Conservation (phyloP, 139 green algal genomes). For the Zygnema circumcarinatum region DNA sequence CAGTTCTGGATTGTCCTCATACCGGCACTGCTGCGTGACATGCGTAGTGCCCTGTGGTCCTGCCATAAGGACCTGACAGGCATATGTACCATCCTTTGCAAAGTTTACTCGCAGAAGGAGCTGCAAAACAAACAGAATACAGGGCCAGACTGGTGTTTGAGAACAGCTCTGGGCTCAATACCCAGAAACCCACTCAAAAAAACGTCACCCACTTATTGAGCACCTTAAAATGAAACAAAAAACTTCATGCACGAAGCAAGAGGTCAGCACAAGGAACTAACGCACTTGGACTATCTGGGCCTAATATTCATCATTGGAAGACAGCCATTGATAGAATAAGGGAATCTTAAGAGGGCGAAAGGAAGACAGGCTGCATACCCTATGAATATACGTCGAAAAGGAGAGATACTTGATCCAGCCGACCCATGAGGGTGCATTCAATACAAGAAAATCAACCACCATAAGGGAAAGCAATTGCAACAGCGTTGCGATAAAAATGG, state of each 20-base stretch:
- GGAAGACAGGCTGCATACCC: neutral
- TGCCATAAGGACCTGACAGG: neutral
- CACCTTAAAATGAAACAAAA: too few species aligned
- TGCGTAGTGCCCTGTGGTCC: neutral
- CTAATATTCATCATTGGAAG: too few species aligned
- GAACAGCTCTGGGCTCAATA: too few species aligned
- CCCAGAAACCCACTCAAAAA: too few species aligned
- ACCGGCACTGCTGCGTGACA: neutral
- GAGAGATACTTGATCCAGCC: constrained; percentile 51
- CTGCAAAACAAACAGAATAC: constrained; percentile 12
- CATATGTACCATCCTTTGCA: neutral
- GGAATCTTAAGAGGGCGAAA: neutral
- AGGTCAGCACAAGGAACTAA: too few species aligned
- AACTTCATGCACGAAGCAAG: too few species aligned
- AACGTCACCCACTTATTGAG: too few species aligned
- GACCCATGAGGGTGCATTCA: constrained; percentile 14
- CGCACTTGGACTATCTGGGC: too few species aligned
- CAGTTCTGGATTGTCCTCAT: neutral
- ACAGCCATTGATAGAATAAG: too few species aligned
- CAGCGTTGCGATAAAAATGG: constrained; percentile 4
- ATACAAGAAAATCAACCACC: constrained; percentile 24
- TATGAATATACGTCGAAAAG: constrained; percentile 37
- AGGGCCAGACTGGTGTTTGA: neutral
- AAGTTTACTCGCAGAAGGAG: constrained; percentile 17
- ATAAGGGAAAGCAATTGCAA: constrained; percentile 29